A percentile compares a stretch with the other conserved stretches of the same genome.
These are phyloP conservation scores for Daldinia bambusicola DNA, from an alignment of 495 filamentous ascomycete species.

Conservation along the genomic window DNA sequence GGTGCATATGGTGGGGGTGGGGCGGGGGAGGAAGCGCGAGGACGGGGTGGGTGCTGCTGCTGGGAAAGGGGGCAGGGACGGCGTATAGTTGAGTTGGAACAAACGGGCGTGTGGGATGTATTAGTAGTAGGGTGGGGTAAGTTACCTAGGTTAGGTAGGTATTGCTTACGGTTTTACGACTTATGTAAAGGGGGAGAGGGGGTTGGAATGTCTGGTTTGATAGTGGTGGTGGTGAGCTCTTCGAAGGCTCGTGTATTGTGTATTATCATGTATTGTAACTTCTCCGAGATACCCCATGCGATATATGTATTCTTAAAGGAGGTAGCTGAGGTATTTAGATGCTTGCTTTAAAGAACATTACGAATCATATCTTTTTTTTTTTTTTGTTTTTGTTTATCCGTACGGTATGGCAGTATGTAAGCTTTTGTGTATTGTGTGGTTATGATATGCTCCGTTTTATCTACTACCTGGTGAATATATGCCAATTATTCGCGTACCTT, in stretches of 20 bases:
- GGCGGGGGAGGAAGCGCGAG: slow-evolving; percentile 33
- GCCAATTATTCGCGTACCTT: no score
- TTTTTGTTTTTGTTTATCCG: no score
- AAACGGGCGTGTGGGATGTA: background rate
- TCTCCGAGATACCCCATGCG: background rate
- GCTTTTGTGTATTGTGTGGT: no score
- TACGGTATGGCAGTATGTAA: no score
- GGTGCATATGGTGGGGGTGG: slow-evolving; percentile 42
- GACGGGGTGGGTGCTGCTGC: background rate
- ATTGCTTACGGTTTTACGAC: slow-evolving; percentile 1
- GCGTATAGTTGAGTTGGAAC: background rate
- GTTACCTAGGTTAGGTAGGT: no score
- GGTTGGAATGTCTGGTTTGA: background rate
- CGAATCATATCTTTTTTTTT: no score
- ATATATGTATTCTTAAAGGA: background rate
- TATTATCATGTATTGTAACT: slow-evolving; percentile 5
- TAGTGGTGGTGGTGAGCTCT: background rate
- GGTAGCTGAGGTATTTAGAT: background rate
- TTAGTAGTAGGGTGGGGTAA: background rate
- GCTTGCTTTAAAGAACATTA: background rate
- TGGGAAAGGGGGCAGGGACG: background rate
- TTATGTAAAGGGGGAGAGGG: slow-evolving; percentile 1
- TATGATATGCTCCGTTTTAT: no score
- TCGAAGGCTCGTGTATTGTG: background rate
- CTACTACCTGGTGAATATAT: no score